Percentiles rank a stretch among this genome's conserved stretches.
phyloP scores from a whole-genome alignment of 495 filamentous ascomycete species.

The Amorphotheca resinae region DNA sequence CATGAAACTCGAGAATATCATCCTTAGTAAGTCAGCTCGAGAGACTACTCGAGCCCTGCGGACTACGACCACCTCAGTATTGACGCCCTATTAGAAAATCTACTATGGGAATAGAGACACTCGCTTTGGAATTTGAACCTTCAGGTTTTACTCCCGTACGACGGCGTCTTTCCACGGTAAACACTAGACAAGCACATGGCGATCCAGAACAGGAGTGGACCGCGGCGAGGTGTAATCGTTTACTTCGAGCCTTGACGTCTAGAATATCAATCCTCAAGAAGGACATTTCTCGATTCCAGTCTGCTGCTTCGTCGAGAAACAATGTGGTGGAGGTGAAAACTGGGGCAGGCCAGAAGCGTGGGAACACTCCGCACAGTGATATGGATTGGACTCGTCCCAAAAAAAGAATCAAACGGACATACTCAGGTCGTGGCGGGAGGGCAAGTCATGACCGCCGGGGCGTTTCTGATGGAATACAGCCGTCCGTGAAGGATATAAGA shows the following conservation, averaged over 20 bases:
- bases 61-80: not conserved
- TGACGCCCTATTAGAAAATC: not conserved
- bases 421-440: conserved; percentile 18
- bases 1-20: too few relatives aligned
- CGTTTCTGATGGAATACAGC: not conserved
- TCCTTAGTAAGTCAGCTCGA: too few relatives aligned
- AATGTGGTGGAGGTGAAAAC: not conserved
- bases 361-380: conserved; percentile 4
- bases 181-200: conserved; percentile 1
- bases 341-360: not conserved
- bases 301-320: not conserved
- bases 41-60: too few relatives aligned
- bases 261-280: conserved; percentile 39
- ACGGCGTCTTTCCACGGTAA: conserved; percentile 9
- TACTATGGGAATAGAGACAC: conserved; percentile 8
- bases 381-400: conserved; percentile 20
- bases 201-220: conserved; percentile 36
- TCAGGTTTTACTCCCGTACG: conserved; percentile 13
- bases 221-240: conserved; percentile 39
- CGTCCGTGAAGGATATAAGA: not conserved
- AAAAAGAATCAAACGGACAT: conserved; percentile 24
- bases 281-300: conserved; percentile 13
- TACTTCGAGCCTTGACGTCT: conserved; percentile 41
- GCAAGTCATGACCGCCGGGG: not conserved
- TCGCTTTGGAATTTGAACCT: not conserved